These are phyloP conservation scores for Colletotrichum plurivorum DNA, from an alignment of 2,329 filamentous ascomycete species.

Conservation along the genomic window DNA sequence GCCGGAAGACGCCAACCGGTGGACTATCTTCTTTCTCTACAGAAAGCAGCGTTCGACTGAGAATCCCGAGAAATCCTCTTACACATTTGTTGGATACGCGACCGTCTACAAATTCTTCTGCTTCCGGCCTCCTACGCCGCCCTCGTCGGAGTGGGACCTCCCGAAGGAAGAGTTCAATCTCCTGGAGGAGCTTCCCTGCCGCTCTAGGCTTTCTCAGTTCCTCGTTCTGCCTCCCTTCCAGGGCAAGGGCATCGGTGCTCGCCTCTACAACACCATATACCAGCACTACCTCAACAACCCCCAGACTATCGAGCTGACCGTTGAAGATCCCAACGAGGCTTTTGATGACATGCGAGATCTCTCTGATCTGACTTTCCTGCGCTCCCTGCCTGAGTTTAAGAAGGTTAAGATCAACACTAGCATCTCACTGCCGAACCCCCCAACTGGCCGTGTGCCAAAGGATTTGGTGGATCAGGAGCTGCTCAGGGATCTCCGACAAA, in stretches of 20 bases:
- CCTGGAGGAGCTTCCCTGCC: slow-evolving; percentile 77
- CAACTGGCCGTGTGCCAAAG: slow-evolving; percentile 53
- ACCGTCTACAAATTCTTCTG: slow-evolving; percentile 91
- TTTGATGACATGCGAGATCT: slow-evolving; percentile 86
- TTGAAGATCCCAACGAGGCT: slow-evolving; percentile 92
- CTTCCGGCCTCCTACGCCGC: slow-evolving; percentile 64
- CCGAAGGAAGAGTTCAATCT: slow-evolving; percentile 59
- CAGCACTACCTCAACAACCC: slow-evolving; percentile 75
- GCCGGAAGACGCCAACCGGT: slow-evolving; percentile 78
- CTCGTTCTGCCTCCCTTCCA: slow-evolving; percentile 92
- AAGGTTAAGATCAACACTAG: slow-evolving; percentile 68
- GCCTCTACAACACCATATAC: slow-evolving; percentile 87
- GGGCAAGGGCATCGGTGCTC: slow-evolving; percentile 81
- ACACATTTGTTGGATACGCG: slow-evolving; percentile 89
- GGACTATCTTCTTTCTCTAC: slow-evolving; percentile 93
- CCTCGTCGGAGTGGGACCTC: slow-evolving; percentile 61
- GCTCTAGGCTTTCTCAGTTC: slow-evolving; percentile 93
- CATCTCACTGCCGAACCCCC: slow-evolving; percentile 64
- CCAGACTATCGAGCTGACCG: slow-evolving; percentile 85
- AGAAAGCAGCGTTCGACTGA: slow-evolving; percentile 68
- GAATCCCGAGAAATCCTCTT: slow-evolving; percentile 67
- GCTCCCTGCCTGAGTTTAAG: slow-evolving; percentile 70
- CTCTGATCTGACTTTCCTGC: slow-evolving; percentile 78
- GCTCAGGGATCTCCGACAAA: slow-evolving; percentile 69
- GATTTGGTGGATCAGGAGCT: slow-evolving; percentile 71